Evolutionary conservation across 176 grass and related monocot species (phyloP), one percentile per base, ranked within the genome.

Genomic region (Carex cristatella): DNA sequence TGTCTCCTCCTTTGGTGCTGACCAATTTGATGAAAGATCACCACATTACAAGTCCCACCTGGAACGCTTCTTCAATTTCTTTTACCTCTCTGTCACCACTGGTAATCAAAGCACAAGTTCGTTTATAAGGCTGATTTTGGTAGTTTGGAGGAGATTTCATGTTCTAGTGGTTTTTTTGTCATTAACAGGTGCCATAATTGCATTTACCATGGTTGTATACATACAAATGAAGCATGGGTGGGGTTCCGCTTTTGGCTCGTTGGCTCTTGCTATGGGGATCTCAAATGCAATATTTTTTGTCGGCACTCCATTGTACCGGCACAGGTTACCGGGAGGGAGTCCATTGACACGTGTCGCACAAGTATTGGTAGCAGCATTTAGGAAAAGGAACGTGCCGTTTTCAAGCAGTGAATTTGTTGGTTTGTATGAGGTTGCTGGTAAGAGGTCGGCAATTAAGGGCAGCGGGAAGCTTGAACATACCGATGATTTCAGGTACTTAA

Each of bases 401-500:
- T 85, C 57, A 23, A 80, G 87, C 65, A 93, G 88, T 12, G 87
- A 75, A 2, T 86, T 88, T 66, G 83, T 93, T 60, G 90, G 87
- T 3, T 88, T 98, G 7, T 91, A 98, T 59, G 95, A 98, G 91
- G 57, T 94, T 33, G 51, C 89, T 62, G 95, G 95, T 13, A 69
- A 77, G 80, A 93, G 84, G 80, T 98, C 95, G 13, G 92, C 89
- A 13, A 79, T 98, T 82, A 87, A 92, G 14, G 92, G 95, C 4
- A 98, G 92, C 69, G 89, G 82, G 83, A 98, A 98, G 89, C 94
- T 98, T 70, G 91, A 98, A 11, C 95, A 98, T 91, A 98, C 95
- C 4, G 87, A 91, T 82, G 82, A 86, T 59, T 93, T 94, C 46
- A 79, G 89, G 91, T 88, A 88, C 4, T 30, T 1, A 30, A 54